Evolutionary conservation across 371 early-diverging fungal genomes (phyloP).

Genomic region (Mortierella sp.): DNA sequence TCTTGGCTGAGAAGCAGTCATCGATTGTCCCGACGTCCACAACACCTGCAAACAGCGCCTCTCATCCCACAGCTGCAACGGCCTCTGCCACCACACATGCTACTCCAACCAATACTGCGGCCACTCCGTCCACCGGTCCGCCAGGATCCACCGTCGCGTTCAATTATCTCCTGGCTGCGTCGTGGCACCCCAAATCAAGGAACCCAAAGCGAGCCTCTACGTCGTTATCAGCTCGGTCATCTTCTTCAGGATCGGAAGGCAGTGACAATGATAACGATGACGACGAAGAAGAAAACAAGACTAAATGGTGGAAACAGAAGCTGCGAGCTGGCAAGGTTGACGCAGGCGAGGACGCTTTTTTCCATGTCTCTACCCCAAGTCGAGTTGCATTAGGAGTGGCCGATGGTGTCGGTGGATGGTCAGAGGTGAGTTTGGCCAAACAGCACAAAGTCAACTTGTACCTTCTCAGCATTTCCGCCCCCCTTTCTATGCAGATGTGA

Average conservation of each 20-base stretch:
- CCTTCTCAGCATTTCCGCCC: too few species aligned
- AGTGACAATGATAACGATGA: constrained; percentile 1
- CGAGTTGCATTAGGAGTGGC: constrained; percentile 74
- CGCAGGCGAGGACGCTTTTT: constrained; percentile 80
- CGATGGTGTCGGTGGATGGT: constrained; percentile 80
- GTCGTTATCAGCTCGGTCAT: constrained; percentile 5
- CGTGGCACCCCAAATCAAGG: constrained; percentile 49
- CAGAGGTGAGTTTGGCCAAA: constrained; percentile 60
- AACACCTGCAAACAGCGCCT: neutral
- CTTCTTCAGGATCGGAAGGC: constrained; percentile 6
- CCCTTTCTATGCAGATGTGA: too few species aligned
- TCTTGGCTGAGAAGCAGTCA: constrained; percentile 1
- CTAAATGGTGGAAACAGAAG: constrained; percentile 43
- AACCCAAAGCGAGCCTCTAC: constrained; percentile 10
- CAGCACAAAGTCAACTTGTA: too few species aligned
- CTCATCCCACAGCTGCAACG: neutral
- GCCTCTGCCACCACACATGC: neutral
- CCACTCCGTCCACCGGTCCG: constrained; percentile 4
- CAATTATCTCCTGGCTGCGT: constrained; percentile 46
- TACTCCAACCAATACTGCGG: constrained; percentile 3
- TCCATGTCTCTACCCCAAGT: constrained; percentile 66
- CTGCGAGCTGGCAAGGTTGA: constrained; percentile 66
- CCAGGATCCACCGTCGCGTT: constrained; percentile 11
- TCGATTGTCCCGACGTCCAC: neutral
- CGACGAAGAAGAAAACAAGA: neutral